A percentile compares a stretch with the other conserved stretches of the same genome.
phyloP scores from a whole-genome alignment of 352 stramenopile species.

The Detonula confervacea region DNA sequence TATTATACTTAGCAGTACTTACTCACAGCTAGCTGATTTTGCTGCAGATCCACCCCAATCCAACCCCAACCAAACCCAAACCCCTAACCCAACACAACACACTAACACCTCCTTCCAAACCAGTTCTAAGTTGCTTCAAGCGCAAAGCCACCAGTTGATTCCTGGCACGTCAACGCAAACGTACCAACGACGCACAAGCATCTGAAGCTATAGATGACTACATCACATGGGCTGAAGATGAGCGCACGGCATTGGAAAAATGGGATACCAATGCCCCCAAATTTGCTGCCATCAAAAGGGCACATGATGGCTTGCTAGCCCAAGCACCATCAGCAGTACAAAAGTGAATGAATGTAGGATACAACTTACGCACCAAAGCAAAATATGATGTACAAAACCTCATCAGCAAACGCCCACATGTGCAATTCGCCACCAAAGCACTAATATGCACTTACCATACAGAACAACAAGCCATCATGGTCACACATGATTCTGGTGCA shows the following conservation, averaged over 20 bases:
- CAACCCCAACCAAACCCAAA: too few relatives aligned
- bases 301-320: neutral
- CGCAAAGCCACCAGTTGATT: neutral
- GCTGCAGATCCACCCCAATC: too few relatives aligned
- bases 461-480: neutral
- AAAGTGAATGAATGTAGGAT: neutral
- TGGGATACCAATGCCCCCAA: neutral
- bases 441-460: too few relatives aligned
- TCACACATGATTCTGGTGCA: constrained; percentile 30
- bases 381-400: neutral
- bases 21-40: too few relatives aligned
- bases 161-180: neutral
- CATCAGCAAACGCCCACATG: neutral
- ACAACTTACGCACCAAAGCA: neutral
- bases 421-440: neutral
- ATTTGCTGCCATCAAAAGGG: constrained; percentile 1
- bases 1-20: too few relatives aligned
- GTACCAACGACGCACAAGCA: neutral
- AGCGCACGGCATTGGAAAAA: neutral
- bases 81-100: neutral
- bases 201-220: constrained; percentile 1
- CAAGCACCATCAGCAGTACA: neutral
- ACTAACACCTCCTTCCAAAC: too few relatives aligned
- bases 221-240: constrained; percentile 10
- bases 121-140: neutral